Conservation (phyloP, 192 early-diverging fungal genomes). For the Rhizoclosmatium globosum region DNA sequence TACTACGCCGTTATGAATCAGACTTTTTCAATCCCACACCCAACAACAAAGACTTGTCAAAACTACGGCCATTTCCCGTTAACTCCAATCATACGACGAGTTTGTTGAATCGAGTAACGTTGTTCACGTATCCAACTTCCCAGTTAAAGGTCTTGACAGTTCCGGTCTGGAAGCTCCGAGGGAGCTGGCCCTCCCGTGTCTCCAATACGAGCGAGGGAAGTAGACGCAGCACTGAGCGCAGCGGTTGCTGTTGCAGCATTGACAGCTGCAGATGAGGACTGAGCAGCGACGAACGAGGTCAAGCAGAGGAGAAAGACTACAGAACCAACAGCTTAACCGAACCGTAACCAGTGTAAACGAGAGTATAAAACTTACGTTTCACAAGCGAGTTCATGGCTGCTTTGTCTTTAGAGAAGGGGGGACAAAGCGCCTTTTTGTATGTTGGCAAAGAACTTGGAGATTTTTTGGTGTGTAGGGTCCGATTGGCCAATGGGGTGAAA, state of each 20-base stretch:
- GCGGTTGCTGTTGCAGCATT: neutral
- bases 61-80: slow-evolving; percentile 53
- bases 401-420: too few relatives aligned
- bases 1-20: slow-evolving; percentile 33
- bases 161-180: neutral
- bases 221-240: too few relatives aligned
- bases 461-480: too few relatives aligned
- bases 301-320: neutral
- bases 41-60: neutral
- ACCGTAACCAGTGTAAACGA: too few relatives aligned
- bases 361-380: too few relatives aligned
- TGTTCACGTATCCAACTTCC: slow-evolving; percentile 49
- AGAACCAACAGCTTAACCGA: too few relatives aligned
- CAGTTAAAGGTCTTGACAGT: slow-evolving; percentile 51
- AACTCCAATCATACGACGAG: slow-evolving; percentile 54
- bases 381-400: too few relatives aligned
- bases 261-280: neutral
- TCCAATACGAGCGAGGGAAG: neutral
- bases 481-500: too few relatives aligned
- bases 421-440: too few relatives aligned
- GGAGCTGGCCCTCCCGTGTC: slow-evolving; percentile 15
- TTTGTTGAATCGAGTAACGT: slow-evolving; percentile 62
- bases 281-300: neutral
- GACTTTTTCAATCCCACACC: neutral
- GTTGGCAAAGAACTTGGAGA: too few relatives aligned